These are phyloP conservation scores for Exobasidium rhododendri DNA, from an alignment of 1,284 basidiomycete genomes.

Conservation along the genomic window DNA sequence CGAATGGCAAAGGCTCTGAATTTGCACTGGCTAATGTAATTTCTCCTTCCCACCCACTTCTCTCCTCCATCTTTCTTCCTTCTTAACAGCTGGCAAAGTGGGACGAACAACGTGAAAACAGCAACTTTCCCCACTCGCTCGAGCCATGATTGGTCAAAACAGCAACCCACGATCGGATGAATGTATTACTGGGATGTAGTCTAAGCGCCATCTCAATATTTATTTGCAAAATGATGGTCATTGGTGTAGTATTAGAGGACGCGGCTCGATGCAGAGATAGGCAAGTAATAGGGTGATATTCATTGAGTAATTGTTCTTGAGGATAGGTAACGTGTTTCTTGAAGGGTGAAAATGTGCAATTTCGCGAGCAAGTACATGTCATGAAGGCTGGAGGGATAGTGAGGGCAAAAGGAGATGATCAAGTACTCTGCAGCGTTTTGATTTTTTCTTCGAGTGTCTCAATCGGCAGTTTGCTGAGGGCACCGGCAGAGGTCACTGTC, in stretches of 20 bases:
- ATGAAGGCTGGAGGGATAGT: neutral
- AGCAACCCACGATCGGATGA: too few species aligned
- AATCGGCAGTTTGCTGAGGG: neutral
- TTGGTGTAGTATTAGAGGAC: too few species aligned
- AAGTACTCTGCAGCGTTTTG: neutral
- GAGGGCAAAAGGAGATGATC: neutral
- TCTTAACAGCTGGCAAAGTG: slow-evolving; percentile 48
- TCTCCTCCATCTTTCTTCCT: neutral
- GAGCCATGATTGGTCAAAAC: slow-evolving; percentile 42
- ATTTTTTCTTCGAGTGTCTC: slow-evolving; percentile 2
- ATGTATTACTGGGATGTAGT: too few species aligned
- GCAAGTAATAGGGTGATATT: too few species aligned
- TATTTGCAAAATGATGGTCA: too few species aligned
- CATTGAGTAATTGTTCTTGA: too few species aligned
- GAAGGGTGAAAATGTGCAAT: too few species aligned
- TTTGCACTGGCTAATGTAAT: neutral
- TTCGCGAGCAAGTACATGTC: too few species aligned
- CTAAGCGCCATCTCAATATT: too few species aligned
- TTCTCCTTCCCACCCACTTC: neutral
- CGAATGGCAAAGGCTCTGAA: too few species aligned
- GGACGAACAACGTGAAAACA: slow-evolving; percentile 54
- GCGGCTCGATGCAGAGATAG: too few species aligned
- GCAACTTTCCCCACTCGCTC: slow-evolving; percentile 50
- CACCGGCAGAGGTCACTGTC: neutral
- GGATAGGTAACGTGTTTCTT: too few species aligned